Conservation (phyloP, 2,329 filamentous ascomycete genomes). For the Verticillium klebahnii region DNA sequence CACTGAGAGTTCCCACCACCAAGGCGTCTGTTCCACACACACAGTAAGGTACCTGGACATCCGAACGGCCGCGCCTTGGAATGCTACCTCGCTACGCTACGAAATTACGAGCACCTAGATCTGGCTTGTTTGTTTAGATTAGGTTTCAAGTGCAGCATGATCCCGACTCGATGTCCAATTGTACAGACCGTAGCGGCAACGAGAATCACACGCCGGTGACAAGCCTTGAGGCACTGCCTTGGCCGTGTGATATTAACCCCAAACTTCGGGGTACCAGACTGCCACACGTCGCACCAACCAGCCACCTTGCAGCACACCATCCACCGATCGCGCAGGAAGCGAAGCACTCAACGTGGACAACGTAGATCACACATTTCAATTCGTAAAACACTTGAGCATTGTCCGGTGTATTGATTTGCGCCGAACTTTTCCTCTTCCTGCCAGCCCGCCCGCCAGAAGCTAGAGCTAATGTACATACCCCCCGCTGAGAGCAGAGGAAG, state of each 20-base stretch:
- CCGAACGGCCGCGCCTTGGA: neutral
- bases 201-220: neutral
- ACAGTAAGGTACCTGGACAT: neutral
- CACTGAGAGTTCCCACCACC: neutral
- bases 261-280: neutral
- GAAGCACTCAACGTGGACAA: too few species aligned
- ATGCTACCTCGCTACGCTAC: neutral
- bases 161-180: neutral
- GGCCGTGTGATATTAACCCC: neutral
- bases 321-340: neutral
- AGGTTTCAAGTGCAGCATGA: neutral
- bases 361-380: neutral
- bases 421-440: constrained; percentile 18
- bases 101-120: neutral
- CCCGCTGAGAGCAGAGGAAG: constrained; percentile 20
- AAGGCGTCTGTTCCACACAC: neutral
- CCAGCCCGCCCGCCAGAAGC: constrained; percentile 19
- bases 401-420: constrained; percentile 26
- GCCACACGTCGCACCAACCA: too few species aligned
- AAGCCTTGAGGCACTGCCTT: neutral
- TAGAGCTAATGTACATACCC: constrained; percentile 32
- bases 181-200: neutral
- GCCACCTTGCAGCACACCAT: too few species aligned
- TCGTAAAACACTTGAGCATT: constrained; percentile 17
- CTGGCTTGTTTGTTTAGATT: neutral